Conservation (phyloP, 208 protist genomes). For the Crithidia sp. region DNA sequence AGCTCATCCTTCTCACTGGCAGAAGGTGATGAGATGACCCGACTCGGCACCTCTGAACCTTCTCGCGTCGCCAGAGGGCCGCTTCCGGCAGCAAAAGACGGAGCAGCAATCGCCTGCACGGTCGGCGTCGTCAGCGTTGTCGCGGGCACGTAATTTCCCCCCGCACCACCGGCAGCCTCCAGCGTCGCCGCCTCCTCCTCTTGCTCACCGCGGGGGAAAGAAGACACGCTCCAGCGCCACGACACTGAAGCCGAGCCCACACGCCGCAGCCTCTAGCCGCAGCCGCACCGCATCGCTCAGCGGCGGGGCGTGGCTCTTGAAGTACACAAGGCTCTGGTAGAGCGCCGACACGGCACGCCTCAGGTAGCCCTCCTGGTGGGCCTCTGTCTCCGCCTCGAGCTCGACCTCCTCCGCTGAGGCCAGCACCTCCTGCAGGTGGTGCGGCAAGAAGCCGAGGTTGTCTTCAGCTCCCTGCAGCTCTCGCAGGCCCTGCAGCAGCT, state of each 20-base stretch:
- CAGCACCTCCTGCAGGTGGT: slow-evolving; percentile 50
- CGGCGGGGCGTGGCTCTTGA: slow-evolving; percentile 48
- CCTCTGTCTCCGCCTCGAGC: slow-evolving; percentile 38
- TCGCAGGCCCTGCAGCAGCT: slow-evolving; percentile 67
- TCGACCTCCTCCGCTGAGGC: slow-evolving; percentile 46
- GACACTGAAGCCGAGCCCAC: slow-evolving; percentile 26
- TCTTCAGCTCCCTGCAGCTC: slow-evolving; percentile 64
- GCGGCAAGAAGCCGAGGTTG: slow-evolving; percentile 53
- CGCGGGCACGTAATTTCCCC: neutral
- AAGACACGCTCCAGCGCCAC: slow-evolving; percentile 41
- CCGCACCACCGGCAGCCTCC: neutral
- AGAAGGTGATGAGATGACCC: slow-evolving; percentile 16
- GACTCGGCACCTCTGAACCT: slow-evolving; percentile 1
- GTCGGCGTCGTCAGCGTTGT: slow-evolving; percentile 5
- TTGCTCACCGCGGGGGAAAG: slow-evolving; percentile 54
- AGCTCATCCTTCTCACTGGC: slow-evolving; percentile 6
- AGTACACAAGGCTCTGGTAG: slow-evolving; percentile 61
- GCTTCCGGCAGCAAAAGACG: neutral
- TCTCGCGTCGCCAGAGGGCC: neutral
- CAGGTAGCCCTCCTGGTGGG: slow-evolving; percentile 49
- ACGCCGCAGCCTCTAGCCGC: slow-evolving; percentile 46
- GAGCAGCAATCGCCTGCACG: neutral
- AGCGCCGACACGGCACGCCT: slow-evolving; percentile 50
- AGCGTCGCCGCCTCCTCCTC: slow-evolving; percentile 37
- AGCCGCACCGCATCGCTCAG: slow-evolving; percentile 39